phyloP scores from a whole-genome alignment of 2,329 filamentous ascomycete genomes.

The Penicillium sp. region DNA sequence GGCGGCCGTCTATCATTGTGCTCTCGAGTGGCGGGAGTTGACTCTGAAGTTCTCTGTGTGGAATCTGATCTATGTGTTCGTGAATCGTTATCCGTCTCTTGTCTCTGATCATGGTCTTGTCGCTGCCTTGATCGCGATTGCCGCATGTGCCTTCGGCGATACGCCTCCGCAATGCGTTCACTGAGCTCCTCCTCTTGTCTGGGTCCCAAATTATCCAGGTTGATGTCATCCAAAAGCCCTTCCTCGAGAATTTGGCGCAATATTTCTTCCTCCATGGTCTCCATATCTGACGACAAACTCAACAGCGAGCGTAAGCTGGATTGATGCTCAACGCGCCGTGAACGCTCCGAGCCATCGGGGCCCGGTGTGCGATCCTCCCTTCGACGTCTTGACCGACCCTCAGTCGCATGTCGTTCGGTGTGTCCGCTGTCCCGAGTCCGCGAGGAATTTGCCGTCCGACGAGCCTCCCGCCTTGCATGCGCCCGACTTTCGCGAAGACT shows the following conservation, averaged over 20 bases:
- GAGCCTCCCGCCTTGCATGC: slow-evolving; percentile 29
- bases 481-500: slow-evolving; percentile 60
- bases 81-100: slow-evolving; percentile 32
- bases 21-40: slow-evolving; percentile 20
- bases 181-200: slow-evolving; percentile 86
- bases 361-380: slow-evolving; percentile 31
- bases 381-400: slow-evolving; percentile 39
- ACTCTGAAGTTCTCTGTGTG: slow-evolving; percentile 24
- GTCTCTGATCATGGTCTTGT: slow-evolving; percentile 36
- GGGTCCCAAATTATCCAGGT: slow-evolving; percentile 82
- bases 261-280: slow-evolving; percentile 81
- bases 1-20: slow-evolving; percentile 25
- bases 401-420: slow-evolving; percentile 39
- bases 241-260: slow-evolving; percentile 86
- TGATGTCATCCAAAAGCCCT: slow-evolving; percentile 82
- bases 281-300: slow-evolving; percentile 70
- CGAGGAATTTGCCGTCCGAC: slow-evolving; percentile 25
- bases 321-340: slow-evolving; percentile 79
- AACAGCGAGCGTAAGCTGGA: slow-evolving; percentile 83
- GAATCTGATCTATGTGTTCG: slow-evolving; percentile 36
- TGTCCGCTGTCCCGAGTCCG: slow-evolving; percentile 38
- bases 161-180: slow-evolving; percentile 86
- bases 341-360: slow-evolving; percentile 32
- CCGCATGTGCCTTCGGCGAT: slow-evolving; percentile 67
- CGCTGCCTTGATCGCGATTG: slow-evolving; percentile 43